Conservation (phyloP, 164 flowering plant species). For the Vitis amurensis region DNA sequence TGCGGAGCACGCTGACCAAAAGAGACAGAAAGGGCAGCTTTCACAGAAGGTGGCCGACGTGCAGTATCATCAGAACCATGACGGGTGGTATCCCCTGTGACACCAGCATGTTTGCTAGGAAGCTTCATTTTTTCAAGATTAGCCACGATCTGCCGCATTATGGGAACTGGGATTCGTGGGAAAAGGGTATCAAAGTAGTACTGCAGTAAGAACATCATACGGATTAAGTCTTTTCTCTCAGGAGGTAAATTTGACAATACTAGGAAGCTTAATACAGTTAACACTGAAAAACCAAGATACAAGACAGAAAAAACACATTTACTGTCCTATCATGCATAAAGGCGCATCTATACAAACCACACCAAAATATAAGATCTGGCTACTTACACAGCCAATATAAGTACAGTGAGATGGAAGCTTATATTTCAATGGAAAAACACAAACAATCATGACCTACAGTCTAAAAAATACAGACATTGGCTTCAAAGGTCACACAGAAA, state of each 20-base stretch:
- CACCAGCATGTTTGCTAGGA: slow-evolving; percentile 75
- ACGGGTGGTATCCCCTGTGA: slow-evolving; percentile 78
- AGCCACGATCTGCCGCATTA: slow-evolving; percentile 71
- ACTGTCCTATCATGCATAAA: not conserved
- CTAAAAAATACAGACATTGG: too few species aligned
- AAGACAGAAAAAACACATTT: not conserved
- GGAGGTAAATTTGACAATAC: not conserved
- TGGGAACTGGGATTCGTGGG: slow-evolving; percentile 94
- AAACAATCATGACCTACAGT: too few species aligned
- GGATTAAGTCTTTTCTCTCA: not conserved
- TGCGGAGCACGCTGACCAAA: slow-evolving; percentile 99
- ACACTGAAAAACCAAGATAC: not conserved
- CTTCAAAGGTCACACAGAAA: too few species aligned
- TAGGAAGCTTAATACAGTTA: not conserved
- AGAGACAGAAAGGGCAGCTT: slow-evolving; percentile 98
- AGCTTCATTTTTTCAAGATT: slow-evolving; percentile 93
- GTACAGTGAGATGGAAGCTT: too few species aligned
- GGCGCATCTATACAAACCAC: not conserved
- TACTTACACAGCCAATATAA: too few species aligned
- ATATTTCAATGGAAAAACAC: too few species aligned
- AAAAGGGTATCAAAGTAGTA: slow-evolving; percentile 98
- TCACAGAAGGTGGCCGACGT: slow-evolving; percentile 97
- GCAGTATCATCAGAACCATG: slow-evolving; percentile 96
- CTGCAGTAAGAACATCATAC: slow-evolving; percentile 40
- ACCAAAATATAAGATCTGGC: too few species aligned